A percentile compares a stretch with the other conserved stretches of the same genome.
Evolutionary conservation across 345 rosid species (phyloP).

Genomic region (Firmiana major): DNA sequence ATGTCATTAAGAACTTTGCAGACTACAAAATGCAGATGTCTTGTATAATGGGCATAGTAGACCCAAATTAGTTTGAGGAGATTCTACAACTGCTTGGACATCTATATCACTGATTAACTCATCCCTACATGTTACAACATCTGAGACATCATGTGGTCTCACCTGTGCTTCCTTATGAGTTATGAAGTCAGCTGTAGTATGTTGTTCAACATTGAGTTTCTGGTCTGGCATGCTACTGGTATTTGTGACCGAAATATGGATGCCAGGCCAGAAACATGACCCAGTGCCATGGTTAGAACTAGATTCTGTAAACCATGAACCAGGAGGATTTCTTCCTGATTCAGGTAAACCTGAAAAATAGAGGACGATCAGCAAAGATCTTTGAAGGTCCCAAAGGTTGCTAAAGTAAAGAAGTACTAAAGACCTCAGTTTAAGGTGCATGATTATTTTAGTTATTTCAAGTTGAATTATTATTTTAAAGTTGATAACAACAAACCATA

Average conservation of each 20-base stretch:
- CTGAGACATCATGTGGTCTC: conserved; percentile 27
- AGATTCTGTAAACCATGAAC: conserved; percentile 27
- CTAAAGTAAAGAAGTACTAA: not conserved
- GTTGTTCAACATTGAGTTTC: conserved; percentile 27
- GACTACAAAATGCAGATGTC: conserved; percentile 1
- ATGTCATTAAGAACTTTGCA: not conserved
- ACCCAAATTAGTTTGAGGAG: conserved; percentile 28
- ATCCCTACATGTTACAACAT: conserved; percentile 21
- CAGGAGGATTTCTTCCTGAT: conserved; percentile 20
- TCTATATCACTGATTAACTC: conserved; percentile 20
- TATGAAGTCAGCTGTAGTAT: conserved; percentile 29
- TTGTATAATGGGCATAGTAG: not conserved
- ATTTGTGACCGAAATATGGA: conserved; percentile 20
- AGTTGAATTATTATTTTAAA: not conserved
- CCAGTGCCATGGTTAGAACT: conserved; percentile 25
- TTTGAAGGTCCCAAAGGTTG: not conserved
- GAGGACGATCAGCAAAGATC: not conserved
- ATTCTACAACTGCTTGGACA: conserved; percentile 15
- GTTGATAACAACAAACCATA: not conserved
- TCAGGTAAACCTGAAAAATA: conserved; percentile 34
- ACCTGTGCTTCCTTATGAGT: conserved; percentile 28
- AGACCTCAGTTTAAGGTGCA: not conserved
- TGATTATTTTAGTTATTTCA: not conserved
- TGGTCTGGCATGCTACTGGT: conserved; percentile 20
- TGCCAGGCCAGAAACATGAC: conserved; percentile 30